These are phyloP conservation scores for Liriodendron chinense DNA, from an alignment of 164 flowering plant genomes.

Conservation along the genomic window DNA sequence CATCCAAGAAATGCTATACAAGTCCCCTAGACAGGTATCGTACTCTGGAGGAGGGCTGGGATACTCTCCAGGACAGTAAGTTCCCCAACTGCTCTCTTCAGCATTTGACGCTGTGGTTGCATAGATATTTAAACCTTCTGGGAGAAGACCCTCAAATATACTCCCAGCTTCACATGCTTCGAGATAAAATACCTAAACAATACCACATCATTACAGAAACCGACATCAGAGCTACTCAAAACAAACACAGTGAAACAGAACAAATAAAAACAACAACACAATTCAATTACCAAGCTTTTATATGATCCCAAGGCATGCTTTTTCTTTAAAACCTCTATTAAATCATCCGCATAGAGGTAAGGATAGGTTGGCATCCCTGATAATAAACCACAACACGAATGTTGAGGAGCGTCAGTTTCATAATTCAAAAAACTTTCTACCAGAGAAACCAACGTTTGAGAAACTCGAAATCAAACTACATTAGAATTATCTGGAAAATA, in stretches of 20 bases:
- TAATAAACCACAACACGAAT: not conserved
- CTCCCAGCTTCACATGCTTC: conserved; percentile 98
- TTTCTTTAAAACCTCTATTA: conserved; percentile 38
- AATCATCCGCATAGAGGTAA: conserved; percentile 48
- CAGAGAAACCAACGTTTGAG: not conserved
- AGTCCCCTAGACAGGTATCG: conserved; percentile 87
- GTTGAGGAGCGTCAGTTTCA: conserved; percentile 5
- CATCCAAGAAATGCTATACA: conserved; percentile 94
- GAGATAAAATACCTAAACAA: conserved; percentile 71
- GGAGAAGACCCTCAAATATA: conserved; percentile 90
- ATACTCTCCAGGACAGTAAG: conserved; percentile 77
- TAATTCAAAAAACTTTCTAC: not conserved
- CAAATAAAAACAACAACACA: not conserved
- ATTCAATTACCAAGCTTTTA: conserved; percentile 47
- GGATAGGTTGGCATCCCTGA: conserved; percentile 63
- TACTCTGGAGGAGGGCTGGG: conserved; percentile 75
- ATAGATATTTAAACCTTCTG: conserved; percentile 72
- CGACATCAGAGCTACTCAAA: not conserved
- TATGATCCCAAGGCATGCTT: conserved; percentile 57
- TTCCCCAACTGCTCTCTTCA: conserved; percentile 85
- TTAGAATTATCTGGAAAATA: not conserved
- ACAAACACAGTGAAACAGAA: not conserved
- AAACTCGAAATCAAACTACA: not conserved
- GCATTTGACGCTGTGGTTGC: conserved; percentile 92
- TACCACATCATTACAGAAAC: not conserved